These are phyloP conservation scores for Trichoderma brevicompactum DNA, from an alignment of 2,329 filamentous ascomycete genomes.

Conservation along the genomic window DNA sequence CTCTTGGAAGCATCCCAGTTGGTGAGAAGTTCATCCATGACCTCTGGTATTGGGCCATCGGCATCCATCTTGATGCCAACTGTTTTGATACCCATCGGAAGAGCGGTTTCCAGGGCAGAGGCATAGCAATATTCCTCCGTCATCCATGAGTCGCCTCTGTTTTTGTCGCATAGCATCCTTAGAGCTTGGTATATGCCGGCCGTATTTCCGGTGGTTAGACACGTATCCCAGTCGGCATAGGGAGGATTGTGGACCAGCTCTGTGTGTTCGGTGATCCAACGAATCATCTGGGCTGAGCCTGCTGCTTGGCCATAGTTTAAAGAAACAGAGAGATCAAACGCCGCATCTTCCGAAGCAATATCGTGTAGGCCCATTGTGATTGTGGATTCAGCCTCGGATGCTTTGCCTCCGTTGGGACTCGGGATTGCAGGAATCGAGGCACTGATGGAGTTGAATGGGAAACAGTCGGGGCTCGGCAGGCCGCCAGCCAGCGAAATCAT, in stretches of 20 bases:
- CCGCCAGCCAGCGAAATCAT: slow-evolving; percentile 18
- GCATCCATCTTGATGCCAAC: slow-evolving; percentile 69
- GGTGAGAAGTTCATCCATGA: slow-evolving; percentile 64
- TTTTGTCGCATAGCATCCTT: slow-evolving; percentile 67
- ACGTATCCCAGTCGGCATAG: slow-evolving; percentile 73
- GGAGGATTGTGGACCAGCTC: slow-evolving; percentile 74
- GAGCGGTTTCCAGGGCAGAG: slow-evolving; percentile 1
- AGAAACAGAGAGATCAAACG: slow-evolving; percentile 50
- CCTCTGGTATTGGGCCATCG: slow-evolving; percentile 65
- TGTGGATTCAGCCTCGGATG: neutral
- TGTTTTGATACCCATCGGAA: slow-evolving; percentile 32
- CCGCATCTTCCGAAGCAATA: slow-evolving; percentile 27
- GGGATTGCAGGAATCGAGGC: neutral
- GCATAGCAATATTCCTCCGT: slow-evolving; percentile 17
- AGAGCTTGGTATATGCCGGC: slow-evolving; percentile 69
- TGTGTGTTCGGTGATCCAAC: slow-evolving; percentile 76
- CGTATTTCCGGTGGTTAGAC: slow-evolving; percentile 69
- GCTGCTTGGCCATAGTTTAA: slow-evolving; percentile 77
- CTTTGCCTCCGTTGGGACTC: neutral
- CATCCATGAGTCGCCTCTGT: slow-evolving; percentile 54
- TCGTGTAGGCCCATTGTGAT: slow-evolving; percentile 21
- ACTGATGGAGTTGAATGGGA: slow-evolving; percentile 13
- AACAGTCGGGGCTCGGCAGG: slow-evolving; percentile 3
- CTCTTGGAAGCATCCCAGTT: slow-evolving; percentile 61
- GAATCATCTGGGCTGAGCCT: slow-evolving; percentile 70